Percentiles rank a stretch among this genome's conserved stretches.
These are phyloP conservation scores for Cucurbitaria berberidis DNA, from an alignment of 2,329 filamentous ascomycete genomes.

Conservation along the genomic window DNA sequence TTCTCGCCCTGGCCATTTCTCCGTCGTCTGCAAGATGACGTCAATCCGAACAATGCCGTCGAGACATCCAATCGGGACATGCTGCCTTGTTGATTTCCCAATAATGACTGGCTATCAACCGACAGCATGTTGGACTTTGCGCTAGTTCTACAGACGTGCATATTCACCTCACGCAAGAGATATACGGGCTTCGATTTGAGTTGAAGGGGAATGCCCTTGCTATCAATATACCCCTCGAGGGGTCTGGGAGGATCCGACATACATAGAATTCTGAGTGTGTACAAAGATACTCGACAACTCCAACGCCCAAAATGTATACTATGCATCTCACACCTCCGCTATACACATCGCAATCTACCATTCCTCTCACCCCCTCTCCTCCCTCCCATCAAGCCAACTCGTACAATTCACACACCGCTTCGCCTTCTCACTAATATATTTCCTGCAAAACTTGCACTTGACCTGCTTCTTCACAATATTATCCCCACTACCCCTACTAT, in stretches of 20 bases:
- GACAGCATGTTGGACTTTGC: too few species aligned
- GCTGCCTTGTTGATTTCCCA: too few species aligned
- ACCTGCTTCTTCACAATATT: conserved; percentile 73
- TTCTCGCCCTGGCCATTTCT: neutral
- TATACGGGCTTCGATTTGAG: too few species aligned
- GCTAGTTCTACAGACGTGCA: too few species aligned
- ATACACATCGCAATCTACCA: neutral
- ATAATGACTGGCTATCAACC: too few species aligned
- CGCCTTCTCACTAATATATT: conserved; percentile 68
- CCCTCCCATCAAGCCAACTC: conserved; percentile 63
- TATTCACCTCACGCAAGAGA: too few species aligned
- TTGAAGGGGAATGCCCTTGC: too few species aligned
- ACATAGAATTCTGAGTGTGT: too few species aligned
- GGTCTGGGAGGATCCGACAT: too few species aligned
- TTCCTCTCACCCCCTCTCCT: conserved; percentile 27
- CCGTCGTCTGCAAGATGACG: neutral
- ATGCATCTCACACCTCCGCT: neutral
- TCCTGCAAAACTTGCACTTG: conserved; percentile 72
- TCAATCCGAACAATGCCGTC: neutral
- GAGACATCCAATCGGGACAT: neutral
- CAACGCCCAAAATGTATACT: too few species aligned
- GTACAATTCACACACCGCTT: conserved; percentile 63
- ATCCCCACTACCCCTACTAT: conserved; percentile 66
- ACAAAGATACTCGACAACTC: too few species aligned
- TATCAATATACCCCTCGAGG: too few species aligned